phyloP scores from a whole-genome alignment of 331 rosid species.

The Quercus lobata region DNA sequence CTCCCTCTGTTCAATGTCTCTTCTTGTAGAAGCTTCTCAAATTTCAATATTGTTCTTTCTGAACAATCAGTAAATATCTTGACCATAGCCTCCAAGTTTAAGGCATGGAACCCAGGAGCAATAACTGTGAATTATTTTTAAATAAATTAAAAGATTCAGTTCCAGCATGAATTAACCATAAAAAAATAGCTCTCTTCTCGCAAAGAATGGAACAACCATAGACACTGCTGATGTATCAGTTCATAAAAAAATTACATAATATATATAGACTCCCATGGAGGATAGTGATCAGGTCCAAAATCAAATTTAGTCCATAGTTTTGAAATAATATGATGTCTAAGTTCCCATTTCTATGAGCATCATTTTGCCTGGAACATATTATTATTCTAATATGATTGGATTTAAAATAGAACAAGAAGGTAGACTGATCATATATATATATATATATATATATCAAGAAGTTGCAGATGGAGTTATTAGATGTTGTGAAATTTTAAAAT shows the following conservation, averaged over 20 bases:
- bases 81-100: slow-evolving; percentile 92
- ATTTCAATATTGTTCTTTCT: slow-evolving; percentile 60
- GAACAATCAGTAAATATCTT: slow-evolving; percentile 70
- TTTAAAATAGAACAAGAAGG: no score
- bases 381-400: no score
- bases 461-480: no score
- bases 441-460: no score
- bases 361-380: no score
- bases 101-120: slow-evolving; percentile 85
- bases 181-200: not conserved
- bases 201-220: not conserved
- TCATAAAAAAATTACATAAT: not conserved
- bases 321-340: no score
- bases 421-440: no score
- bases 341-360: no score
- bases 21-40: slow-evolving; percentile 62
- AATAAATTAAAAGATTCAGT: slow-evolving; percentile 18
- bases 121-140: slow-evolving; percentile 53
- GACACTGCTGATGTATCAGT: slow-evolving; percentile 3
- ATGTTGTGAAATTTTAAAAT: no score
- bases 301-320: no score
- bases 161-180: not conserved
- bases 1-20: slow-evolving; percentile 27
- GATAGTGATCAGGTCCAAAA: no score
- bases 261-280: no score